A percentile compares a stretch with the other conserved stretches of the same genome.
Conservation (phyloP, 371 early-diverging fungal species). For the Saksenaea vasiformis region DNA sequence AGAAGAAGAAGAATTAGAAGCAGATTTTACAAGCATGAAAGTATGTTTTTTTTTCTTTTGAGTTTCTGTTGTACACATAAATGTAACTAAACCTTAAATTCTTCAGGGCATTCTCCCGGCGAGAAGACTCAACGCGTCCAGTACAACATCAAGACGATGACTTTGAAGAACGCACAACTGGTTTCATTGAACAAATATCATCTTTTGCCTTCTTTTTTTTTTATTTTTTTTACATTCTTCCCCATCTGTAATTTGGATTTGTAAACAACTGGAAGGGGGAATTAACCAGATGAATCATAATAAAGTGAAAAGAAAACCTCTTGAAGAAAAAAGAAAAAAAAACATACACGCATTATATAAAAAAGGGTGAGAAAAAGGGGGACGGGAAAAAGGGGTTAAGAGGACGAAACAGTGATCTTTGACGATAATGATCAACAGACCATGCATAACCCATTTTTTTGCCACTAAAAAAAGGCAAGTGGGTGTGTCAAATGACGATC, state of each 20-base stretch:
- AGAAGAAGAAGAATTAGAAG: conserved; percentile 19
- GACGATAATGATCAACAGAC: background rate
- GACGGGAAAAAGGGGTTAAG: background rate
- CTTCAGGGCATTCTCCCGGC: conserved; percentile 3
- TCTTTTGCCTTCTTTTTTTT: background rate
- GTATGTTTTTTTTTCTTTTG: conserved; percentile 8
- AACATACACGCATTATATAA: background rate
- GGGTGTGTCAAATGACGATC: conserved; percentile 5
- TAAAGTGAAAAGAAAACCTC: background rate
- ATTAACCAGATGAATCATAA: background rate
- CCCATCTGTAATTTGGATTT: background rate
- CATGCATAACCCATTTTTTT: background rate
- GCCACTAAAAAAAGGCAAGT: background rate
- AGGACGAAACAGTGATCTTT: background rate
- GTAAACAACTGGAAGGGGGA: conserved; percentile 1
- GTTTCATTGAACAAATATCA: background rate
- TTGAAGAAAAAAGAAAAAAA: background rate
- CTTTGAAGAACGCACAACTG: background rate
- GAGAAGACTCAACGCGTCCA: conserved; percentile 4
- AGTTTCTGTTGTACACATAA: conserved; percentile 5
- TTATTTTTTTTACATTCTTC: background rate
- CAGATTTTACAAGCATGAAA: conserved; percentile 9
- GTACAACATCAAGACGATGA: conserved; percentile 4
- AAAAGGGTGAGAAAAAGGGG: background rate
- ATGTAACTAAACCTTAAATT: background rate